Evolutionary conservation across 257 asterid genomes (phyloP), one percentile per base, ranked within the genome.

Genomic region (Linaria vulgaris): DNA sequence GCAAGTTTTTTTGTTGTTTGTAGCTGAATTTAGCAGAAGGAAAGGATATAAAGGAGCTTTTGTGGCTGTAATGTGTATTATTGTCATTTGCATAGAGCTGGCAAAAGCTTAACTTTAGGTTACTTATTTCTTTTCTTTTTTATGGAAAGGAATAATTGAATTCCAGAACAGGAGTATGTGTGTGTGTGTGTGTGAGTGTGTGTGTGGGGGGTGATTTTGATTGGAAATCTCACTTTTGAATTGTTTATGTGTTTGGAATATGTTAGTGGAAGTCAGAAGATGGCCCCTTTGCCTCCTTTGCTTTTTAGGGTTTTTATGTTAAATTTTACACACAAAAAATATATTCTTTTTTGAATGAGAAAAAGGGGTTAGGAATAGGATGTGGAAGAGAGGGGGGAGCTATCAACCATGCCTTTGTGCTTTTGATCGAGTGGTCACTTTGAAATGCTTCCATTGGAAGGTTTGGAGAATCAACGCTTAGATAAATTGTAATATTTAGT

Each of bases 221-320:
- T 79, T 79, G 76, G 77, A 69, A 81, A 77, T 79, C 73, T 83
- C 80, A 73, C 86, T 83, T 83, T 77, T 65, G 57, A 77, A 75
- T 86, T 86, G 82, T 81, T 79, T 74, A 81, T 83, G 13, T 79
- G 85, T 79, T 68, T 64, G 82, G 83, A 79, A 86, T 81, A 55
- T 74, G 85, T 77, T 81, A 83, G 95, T 86, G 95, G 88, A 81
- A 79, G 83, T 83, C 80, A 83, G 85, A 78, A 71, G 78, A 48
- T 79, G 87, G 79, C 83, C 78, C 82, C 69, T 64, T 23, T 31
- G 66, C 50, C 37, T 37, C 63, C 62, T 62, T n/a, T 57, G 31
- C 69, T 76, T 75, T 79, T 68, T 61, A 76, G 76, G 74, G 70
- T 68, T 74, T 34, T 37, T 57, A 34, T 30, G 15, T 55, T 27